phyloP scores from a whole-genome alignment of 1,284 basidiomycete species.

The Pseudozyma hubeiensis region DNA sequence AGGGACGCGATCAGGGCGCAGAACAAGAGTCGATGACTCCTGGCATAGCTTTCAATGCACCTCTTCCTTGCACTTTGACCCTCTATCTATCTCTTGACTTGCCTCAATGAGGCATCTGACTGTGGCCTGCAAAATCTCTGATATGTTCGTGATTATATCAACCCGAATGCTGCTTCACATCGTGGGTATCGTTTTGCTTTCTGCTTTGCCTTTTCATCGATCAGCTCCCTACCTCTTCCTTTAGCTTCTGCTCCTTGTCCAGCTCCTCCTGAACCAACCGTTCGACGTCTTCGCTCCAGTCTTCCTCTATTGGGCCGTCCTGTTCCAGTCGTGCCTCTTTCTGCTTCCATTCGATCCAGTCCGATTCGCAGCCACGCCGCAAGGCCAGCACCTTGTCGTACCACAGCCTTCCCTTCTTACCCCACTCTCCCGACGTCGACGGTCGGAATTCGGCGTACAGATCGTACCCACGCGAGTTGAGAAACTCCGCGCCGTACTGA shows the following conservation, averaged over 20 bases:
- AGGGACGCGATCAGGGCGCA: slow-evolving; percentile 8
- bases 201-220: too few relatives aligned
- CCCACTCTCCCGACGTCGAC: slow-evolving; percentile 65
- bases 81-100: too few relatives aligned
- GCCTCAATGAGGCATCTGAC: too few relatives aligned
- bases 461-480: slow-evolving; percentile 57
- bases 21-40: background rate
- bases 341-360: slow-evolving; percentile 28
- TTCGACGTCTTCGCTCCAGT: slow-evolving; percentile 44
- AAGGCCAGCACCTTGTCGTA: slow-evolving; percentile 59
- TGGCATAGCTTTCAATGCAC: too few relatives aligned
- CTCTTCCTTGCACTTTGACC: too few relatives aligned
- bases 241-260: slow-evolving; percentile 18
- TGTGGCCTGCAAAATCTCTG: too few relatives aligned
- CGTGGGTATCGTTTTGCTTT: too few relatives aligned
- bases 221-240: slow-evolving; percentile 1
- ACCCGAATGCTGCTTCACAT: too few relatives aligned
- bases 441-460: slow-evolving; percentile 65
- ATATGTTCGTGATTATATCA: too few relatives aligned
- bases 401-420: slow-evolving; percentile 59
- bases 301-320: slow-evolving; percentile 32
- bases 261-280: slow-evolving; percentile 39
- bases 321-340: slow-evolving; percentile 27
- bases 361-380: slow-evolving; percentile 32
- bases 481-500: slow-evolving; percentile 36